Percentiles rank a stretch among this genome's conserved stretches.
These are phyloP conservation scores for Kurtzmaniella quercitrusa DNA, from an alignment of 1,139 yeast genomes.

Conservation along the genomic window DNA sequence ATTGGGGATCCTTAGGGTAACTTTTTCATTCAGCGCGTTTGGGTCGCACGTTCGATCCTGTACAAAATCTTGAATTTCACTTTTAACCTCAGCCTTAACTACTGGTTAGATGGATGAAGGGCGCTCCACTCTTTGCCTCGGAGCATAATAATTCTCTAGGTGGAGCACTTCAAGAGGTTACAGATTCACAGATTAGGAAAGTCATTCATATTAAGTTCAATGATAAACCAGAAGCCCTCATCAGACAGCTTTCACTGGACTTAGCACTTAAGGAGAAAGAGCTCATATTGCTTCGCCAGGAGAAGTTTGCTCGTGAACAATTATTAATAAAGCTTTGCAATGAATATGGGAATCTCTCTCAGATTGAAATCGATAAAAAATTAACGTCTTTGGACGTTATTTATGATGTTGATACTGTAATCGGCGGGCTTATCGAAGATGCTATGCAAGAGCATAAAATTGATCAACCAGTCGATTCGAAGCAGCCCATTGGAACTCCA, in stretches of 20 bases:
- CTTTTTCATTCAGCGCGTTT: too few species aligned
- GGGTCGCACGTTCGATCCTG: constrained; percentile 3
- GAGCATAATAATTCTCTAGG: constrained; percentile 10
- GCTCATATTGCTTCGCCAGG: constrained; percentile 35
- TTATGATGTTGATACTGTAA: constrained; percentile 14
- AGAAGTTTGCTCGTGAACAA: constrained; percentile 42
- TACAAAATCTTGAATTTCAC: background rate
- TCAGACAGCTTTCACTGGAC: constrained; percentile 48
- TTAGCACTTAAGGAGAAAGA: constrained; percentile 48
- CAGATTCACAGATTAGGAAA: constrained; percentile 32
- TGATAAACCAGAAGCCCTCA: constrained; percentile 38
- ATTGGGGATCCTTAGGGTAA: too few species aligned
- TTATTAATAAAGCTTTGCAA: constrained; percentile 37
- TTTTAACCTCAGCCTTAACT: background rate
- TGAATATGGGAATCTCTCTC: constrained; percentile 42
- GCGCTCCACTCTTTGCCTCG: constrained; percentile 1
- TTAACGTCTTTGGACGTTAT: constrained; percentile 18
- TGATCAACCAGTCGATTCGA: background rate
- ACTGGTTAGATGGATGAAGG: background rate
- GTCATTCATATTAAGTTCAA: constrained; percentile 25
- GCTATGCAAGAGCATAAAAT: constrained; percentile 10
- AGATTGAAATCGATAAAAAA: constrained; percentile 40
- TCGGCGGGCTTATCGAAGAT: constrained; percentile 14
- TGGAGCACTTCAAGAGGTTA: constrained; percentile 21
- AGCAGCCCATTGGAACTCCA: background rate